Percentiles rank a stretch among this genome's conserved stretches.
phyloP scores from a whole-genome alignment of 345 rosid species.

The Gossypium stocksii region DNA sequence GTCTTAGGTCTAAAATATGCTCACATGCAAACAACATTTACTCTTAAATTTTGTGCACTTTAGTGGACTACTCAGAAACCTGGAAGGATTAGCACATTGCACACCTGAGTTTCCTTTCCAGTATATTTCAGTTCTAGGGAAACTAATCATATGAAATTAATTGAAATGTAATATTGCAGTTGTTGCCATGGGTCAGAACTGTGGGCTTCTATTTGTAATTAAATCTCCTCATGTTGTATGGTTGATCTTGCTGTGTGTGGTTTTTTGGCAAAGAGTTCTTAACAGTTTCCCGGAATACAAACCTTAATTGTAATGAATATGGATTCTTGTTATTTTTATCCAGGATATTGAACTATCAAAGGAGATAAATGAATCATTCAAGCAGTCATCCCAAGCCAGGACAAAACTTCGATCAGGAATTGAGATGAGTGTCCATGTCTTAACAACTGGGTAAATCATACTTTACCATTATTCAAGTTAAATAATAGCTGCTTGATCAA shows the following conservation, averaged over 20 bases:
- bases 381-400: slow-evolving; percentile 95
- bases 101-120: not conserved
- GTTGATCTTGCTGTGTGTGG: slow-evolving; percentile 1
- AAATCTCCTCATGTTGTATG: not conserved
- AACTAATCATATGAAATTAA: not conserved
- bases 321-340: slow-evolving; percentile 16
- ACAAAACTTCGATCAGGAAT: slow-evolving; percentile 92
- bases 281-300: not conserved
- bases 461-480: not conserved
- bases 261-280: not conserved
- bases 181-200: not conserved
- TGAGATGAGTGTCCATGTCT: slow-evolving; percentile 97
- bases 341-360: slow-evolving; percentile 97
- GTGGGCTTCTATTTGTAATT: not conserved
- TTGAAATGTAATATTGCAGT: not conserved
- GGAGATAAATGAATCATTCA: slow-evolving; percentile 97
- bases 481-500: not conserved
- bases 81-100: not conserved
- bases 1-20: not conserved
- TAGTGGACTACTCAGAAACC: not conserved
- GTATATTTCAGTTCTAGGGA: not conserved
- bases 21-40: not conserved
- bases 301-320: slow-evolving; percentile 12
- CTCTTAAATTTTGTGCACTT: not conserved
- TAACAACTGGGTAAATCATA: slow-evolving; percentile 77